phyloP scores from a whole-genome alignment of 73 alveolate genomes.

The Blepharisma japonicum region DNA sequence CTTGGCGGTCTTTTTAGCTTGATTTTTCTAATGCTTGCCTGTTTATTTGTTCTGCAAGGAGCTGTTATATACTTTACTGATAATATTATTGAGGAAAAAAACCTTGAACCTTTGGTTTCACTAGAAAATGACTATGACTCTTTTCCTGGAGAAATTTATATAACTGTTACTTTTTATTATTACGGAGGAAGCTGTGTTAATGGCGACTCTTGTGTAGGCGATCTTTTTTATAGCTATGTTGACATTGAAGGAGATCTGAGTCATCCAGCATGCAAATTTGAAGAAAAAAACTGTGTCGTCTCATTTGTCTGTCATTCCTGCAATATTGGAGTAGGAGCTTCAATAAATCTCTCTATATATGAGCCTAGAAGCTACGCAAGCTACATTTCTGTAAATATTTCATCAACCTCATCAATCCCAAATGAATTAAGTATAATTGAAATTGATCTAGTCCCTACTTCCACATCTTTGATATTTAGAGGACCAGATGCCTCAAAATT shows the following conservation, averaged over 20 bases:
- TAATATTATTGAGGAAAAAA: slow-evolving; percentile 1
- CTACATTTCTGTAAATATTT: background rate
- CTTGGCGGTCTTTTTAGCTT: slow-evolving; percentile 19
- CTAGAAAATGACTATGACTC: background rate
- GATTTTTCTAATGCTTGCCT: slow-evolving; percentile 2
- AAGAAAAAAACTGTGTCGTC: background rate
- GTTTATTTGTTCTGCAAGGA: background rate
- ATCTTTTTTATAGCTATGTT: background rate
- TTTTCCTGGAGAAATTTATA: background rate
- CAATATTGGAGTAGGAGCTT: background rate
- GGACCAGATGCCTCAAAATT: slow-evolving; percentile 21
- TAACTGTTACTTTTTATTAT: background rate
- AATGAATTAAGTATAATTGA: slow-evolving; percentile 6
- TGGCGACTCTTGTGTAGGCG: background rate
- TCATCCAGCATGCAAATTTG: background rate
- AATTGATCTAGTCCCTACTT: background rate
- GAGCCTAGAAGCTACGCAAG: background rate
- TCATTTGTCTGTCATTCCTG: background rate
- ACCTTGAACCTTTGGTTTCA: background rate
- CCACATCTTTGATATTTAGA: background rate
- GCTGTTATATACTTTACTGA: background rate
- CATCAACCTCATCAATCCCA: slow-evolving; percentile 30
- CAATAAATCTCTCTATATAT: too few species aligned
- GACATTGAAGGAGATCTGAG: too few species aligned
- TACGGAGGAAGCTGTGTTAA: slow-evolving; percentile 18